Percentiles rank a stretch among this genome's conserved stretches.
Evolutionary conservation across 441 rosid genomes (phyloP).

Genomic region (Eruca vesicaria): DNA sequence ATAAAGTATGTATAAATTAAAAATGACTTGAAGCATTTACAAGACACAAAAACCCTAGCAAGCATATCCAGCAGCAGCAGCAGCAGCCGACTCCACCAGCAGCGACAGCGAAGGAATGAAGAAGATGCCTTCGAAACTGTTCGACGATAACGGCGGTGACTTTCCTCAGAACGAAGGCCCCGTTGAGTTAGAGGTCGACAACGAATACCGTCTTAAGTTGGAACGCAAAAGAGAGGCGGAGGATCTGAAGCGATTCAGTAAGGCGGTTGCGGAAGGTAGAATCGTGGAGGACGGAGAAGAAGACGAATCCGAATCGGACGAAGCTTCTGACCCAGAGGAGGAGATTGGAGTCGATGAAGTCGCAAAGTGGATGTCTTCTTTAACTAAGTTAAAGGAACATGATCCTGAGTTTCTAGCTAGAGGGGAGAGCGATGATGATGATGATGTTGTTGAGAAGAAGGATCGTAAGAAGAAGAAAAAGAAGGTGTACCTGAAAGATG

Average conservation of each 20-base stretch:
- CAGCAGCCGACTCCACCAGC: not conserved
- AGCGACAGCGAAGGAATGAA: not conserved
- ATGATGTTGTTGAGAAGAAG: slow-evolving; percentile 26
- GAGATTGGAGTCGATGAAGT: slow-evolving; percentile 9
- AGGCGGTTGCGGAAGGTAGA: slow-evolving; percentile 47
- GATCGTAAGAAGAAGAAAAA: slow-evolving; percentile 35
- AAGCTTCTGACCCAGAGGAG: slow-evolving; percentile 32
- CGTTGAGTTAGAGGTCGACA: slow-evolving; percentile 49
- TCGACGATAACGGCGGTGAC: slow-evolving; percentile 43
- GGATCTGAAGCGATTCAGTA: slow-evolving; percentile 58
- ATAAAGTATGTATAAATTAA: not conserved
- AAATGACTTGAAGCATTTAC: not conserved
- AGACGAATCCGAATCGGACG: slow-evolving; percentile 24
- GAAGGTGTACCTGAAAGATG: slow-evolving; percentile 65
- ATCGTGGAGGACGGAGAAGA: slow-evolving; percentile 23
- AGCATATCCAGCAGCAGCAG: not conserved
- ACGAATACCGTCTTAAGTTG: slow-evolving; percentile 48
- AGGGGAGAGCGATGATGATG: slow-evolving; percentile 41
- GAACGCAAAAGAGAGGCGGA: slow-evolving; percentile 68
- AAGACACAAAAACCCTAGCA: not conserved
- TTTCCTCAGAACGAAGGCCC: slow-evolving; percentile 22
- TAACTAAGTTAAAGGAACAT: slow-evolving; percentile 47
- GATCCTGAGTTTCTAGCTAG: slow-evolving; percentile 53
- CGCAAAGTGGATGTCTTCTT: slow-evolving; percentile 30
- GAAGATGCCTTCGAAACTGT: slow-evolving; percentile 45